These are phyloP conservation scores for Ogataea pignaliae DNA, from an alignment of 805 yeast species.

Conservation along the genomic window DNA sequence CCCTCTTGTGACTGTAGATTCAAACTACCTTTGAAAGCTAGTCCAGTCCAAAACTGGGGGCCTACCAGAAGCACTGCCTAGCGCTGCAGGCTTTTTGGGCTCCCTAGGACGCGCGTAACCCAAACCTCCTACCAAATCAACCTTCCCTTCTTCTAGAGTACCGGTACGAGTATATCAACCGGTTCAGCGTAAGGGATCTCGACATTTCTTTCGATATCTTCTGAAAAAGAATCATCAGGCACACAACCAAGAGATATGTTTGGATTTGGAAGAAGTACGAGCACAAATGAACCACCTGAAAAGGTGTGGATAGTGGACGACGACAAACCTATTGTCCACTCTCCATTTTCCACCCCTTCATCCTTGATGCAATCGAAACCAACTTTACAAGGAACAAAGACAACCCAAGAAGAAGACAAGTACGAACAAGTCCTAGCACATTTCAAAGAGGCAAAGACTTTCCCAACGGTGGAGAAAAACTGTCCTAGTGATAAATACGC, in stretches of 20 bases:
- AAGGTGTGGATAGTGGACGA: constrained; percentile 26
- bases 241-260: constrained; percentile 19
- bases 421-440: constrained; percentile 56
- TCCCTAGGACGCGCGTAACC: too few relatives aligned
- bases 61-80: too few relatives aligned
- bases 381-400: constrained; percentile 41
- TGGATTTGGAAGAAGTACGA: constrained; percentile 23
- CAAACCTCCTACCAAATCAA: too few relatives aligned
- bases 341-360: constrained; percentile 50
- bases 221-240: too few relatives aligned
- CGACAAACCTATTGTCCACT: constrained; percentile 16
- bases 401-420: constrained; percentile 50
- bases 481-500: constrained; percentile 28
- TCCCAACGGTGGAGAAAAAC: constrained; percentile 47
- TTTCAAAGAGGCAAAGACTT: constrained; percentile 45
- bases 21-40: too few relatives aligned
- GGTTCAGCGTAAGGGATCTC: too few relatives aligned
- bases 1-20: too few relatives aligned
- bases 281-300: constrained; percentile 4
- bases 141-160: too few relatives aligned
- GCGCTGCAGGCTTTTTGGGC: too few relatives aligned
- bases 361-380: constrained; percentile 35
- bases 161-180: too few relatives aligned
- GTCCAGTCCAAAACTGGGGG: too few relatives aligned
- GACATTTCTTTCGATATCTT: too few relatives aligned